Percentiles rank a stretch among this genome's conserved stretches.
These are phyloP conservation scores for Sclerotinia glacialis DNA, from an alignment of 2,329 filamentous ascomycete species.

Conservation along the genomic window DNA sequence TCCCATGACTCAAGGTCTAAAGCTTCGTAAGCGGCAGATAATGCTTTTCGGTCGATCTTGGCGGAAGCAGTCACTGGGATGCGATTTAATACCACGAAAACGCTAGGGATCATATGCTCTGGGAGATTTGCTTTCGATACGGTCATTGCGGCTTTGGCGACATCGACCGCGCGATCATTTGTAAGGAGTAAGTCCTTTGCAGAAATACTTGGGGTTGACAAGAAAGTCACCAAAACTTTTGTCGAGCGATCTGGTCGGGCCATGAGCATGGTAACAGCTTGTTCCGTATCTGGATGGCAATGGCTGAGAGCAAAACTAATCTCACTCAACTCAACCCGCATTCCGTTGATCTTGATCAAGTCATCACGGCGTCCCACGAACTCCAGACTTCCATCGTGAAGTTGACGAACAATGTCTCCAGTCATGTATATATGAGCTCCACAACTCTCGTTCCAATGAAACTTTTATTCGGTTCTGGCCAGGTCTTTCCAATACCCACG, in stretches of 20 bases:
- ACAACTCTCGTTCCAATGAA: slow-evolving; percentile 56
- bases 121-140: slow-evolving; percentile 20
- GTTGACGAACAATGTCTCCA: slow-evolving; percentile 56
- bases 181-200: background rate
- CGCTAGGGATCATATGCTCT: slow-evolving; percentile 28
- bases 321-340: slow-evolving; percentile 58
- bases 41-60: slow-evolving; percentile 27
- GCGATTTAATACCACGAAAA: slow-evolving; percentile 21
- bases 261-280: slow-evolving; percentile 42
- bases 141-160: slow-evolving; percentile 17
- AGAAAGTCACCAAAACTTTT: slow-evolving; percentile 29
- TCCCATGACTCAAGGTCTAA: slow-evolving; percentile 1
- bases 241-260: slow-evolving; percentile 40
- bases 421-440: slow-evolving; percentile 50
- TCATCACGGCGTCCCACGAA: slow-evolving; percentile 64
- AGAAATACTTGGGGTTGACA: background rate
- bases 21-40: slow-evolving; percentile 2
- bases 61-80: slow-evolving; percentile 26
- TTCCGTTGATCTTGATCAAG: slow-evolving; percentile 67
- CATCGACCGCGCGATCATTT: background rate
- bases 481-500: slow-evolving; percentile 59
- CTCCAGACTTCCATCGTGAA: slow-evolving; percentile 49
- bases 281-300: slow-evolving; percentile 38
- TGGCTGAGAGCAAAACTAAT: slow-evolving; percentile 39
- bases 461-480: slow-evolving; percentile 55